A percentile compares a stretch with the other conserved stretches of the same genome.
Evolutionary conservation across 2,329 filamentous ascomycete genomes (phyloP).

Genomic region (Alternaria sp.): DNA sequence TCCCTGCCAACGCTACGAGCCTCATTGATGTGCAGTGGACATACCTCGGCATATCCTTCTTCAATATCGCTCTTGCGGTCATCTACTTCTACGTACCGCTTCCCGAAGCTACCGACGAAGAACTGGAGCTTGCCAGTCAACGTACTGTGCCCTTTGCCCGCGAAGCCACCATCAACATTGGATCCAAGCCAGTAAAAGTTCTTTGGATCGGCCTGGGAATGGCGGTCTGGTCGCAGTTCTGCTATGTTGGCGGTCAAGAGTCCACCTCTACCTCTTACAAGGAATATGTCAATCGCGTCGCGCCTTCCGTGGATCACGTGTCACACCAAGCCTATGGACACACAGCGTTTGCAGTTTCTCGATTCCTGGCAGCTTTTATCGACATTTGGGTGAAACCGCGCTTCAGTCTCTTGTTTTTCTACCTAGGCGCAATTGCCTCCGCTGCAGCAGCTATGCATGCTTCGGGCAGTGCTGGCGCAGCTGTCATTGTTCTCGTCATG

Average conservation of each 20-base stretch:
- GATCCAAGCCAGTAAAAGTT: constrained; percentile 56
- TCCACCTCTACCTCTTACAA: constrained; percentile 60
- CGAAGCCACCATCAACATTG: constrained; percentile 54
- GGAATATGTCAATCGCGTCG: constrained; percentile 54
- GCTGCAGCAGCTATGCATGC: constrained; percentile 61
- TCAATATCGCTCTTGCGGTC: constrained; percentile 66
- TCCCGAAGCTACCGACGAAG: constrained; percentile 68
- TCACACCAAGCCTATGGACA: constrained; percentile 64
- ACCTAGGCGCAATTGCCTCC: constrained; percentile 62
- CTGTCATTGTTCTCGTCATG: constrained; percentile 62
- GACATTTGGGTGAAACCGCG: constrained; percentile 66
- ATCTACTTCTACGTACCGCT: constrained; percentile 69
- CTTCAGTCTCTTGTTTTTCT: constrained; percentile 64
- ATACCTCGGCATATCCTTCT: constrained; percentile 69
- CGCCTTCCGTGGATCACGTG: constrained; percentile 48
- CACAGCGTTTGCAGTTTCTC: constrained; percentile 65
- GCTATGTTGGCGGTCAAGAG: constrained; percentile 69
- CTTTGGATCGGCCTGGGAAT: constrained; percentile 65
- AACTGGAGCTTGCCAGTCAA: constrained; percentile 64
- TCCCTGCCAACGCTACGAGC: constrained; percentile 60
- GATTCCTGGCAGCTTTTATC: constrained; percentile 64
- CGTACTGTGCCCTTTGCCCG: constrained; percentile 47
- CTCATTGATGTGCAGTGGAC: constrained; percentile 71
- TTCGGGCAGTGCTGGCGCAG: constrained; percentile 53
- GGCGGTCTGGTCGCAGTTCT: constrained; percentile 65